phyloP scores from a whole-genome alignment of 1,139 yeast species.

The Yamadazyma conglobata region DNA sequence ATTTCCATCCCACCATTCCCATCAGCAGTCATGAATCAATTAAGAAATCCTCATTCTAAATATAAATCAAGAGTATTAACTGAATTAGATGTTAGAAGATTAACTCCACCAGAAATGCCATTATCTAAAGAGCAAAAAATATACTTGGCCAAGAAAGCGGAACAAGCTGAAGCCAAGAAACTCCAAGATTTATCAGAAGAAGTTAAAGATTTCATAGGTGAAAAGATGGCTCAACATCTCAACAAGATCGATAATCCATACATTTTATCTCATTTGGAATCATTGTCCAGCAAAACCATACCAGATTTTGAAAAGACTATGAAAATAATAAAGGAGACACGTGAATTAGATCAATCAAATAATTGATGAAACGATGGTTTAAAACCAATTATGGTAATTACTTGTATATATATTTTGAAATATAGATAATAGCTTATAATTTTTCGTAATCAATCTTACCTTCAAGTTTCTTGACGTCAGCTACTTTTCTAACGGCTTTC shows the following conservation, averaged over 20 bases:
- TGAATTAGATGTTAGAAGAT: slow-evolving; percentile 57
- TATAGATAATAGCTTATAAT: slow-evolving; percentile 36
- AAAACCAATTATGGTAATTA: slow-evolving; percentile 1
- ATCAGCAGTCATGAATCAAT: slow-evolving; percentile 55
- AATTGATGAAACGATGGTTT: too few relatives aligned
- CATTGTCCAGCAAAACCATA: slow-evolving; percentile 27
- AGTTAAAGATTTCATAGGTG: slow-evolving; percentile 67
- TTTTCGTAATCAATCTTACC: slow-evolving; percentile 94
- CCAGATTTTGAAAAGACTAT: slow-evolving; percentile 33
- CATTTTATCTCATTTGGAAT: slow-evolving; percentile 38
- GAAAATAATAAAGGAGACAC: slow-evolving; percentile 8
- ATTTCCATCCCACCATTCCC: slow-evolving; percentile 71
- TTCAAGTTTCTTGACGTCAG: slow-evolving; percentile 94
- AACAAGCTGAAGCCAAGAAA: slow-evolving; percentile 22
- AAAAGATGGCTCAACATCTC: slow-evolving; percentile 57
- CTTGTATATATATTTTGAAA: slow-evolving; percentile 9
- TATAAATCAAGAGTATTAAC: slow-evolving; percentile 56
- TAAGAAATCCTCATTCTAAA: slow-evolving; percentile 69
- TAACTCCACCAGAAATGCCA: slow-evolving; percentile 79
- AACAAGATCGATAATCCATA: slow-evolving; percentile 39
- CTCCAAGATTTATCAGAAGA: slow-evolving; percentile 58
- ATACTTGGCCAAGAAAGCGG: slow-evolving; percentile 51
- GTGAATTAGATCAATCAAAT: slow-evolving; percentile 16
- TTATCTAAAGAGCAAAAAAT: slow-evolving; percentile 60
- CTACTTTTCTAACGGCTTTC: slow-evolving; percentile 98